These are phyloP conservation scores for Perkinsus chesapeaki DNA, from an alignment of 169 alveolate species.

Conservation along the genomic window DNA sequence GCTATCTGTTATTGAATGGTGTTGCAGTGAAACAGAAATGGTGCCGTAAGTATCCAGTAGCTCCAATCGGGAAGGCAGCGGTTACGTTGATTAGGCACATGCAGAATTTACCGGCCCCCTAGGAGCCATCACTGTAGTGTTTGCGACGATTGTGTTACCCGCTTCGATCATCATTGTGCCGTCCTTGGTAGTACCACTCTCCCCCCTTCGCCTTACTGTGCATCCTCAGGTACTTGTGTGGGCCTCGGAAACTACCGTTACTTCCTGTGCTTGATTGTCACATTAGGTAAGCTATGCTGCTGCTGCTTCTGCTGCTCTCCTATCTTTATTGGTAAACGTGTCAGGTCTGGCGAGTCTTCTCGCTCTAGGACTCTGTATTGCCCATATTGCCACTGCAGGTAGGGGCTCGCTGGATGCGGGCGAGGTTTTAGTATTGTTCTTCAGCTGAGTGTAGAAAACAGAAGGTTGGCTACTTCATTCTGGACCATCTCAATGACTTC, in stretches of 20 bases:
- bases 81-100: neutral
- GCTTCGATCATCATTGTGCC: slow-evolving; percentile 89
- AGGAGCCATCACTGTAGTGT: slow-evolving; percentile 85
- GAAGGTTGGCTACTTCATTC: neutral
- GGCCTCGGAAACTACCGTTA: slow-evolving; percentile 12
- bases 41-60: neutral
- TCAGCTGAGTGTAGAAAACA: neutral
- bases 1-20: neutral
- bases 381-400: neutral
- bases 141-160: slow-evolving; percentile 79
- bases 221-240: neutral
- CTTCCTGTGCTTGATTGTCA: neutral
- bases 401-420: neutral
- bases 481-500: neutral
- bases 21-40: slow-evolving; percentile 12
- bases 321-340: no score
- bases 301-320: no score
- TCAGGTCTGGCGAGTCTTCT: neutral
- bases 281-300: neutral
- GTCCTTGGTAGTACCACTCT: neutral
- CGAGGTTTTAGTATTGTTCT: neutral
- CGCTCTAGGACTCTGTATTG: neutral
- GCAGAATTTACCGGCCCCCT: slow-evolving; percentile 61
- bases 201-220: no score
- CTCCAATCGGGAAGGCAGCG: neutral